These are phyloP conservation scores for Galeopsis tetrahit DNA, from an alignment of 257 asterid genomes.

Conservation along the genomic window DNA sequence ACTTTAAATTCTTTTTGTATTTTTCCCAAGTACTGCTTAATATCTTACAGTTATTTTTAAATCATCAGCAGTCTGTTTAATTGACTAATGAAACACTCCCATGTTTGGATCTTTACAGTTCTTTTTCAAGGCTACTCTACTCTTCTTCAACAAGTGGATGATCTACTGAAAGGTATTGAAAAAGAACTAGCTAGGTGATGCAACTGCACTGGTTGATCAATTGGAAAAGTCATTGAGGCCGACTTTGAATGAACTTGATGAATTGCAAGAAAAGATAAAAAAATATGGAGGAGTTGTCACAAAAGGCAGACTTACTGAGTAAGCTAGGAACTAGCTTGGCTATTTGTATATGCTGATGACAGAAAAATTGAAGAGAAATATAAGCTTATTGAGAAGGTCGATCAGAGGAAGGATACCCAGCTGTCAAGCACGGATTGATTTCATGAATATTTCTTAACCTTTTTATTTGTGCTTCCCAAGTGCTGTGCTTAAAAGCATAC, in stretches of 20 bases:
- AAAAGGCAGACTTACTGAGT: slow-evolving; percentile 62
- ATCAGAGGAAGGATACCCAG: slow-evolving; percentile 65
- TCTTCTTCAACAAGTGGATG: slow-evolving; percentile 90
- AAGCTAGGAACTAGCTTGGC: slow-evolving; percentile 96
- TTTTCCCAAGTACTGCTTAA: slow-evolving; percentile 9
- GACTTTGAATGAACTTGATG: slow-evolving; percentile 71
- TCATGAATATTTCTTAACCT: background rate
- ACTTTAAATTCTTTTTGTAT: background rate
- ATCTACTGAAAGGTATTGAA: slow-evolving; percentile 67
- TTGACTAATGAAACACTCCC: slow-evolving; percentile 26
- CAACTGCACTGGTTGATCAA: slow-evolving; percentile 65
- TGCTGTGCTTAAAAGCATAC: slow-evolving; percentile 22
- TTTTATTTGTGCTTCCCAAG: slow-evolving; percentile 24
- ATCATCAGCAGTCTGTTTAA: slow-evolving; percentile 25
- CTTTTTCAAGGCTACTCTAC: slow-evolving; percentile 97
- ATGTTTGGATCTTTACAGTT: slow-evolving; percentile 55
- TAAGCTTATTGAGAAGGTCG: slow-evolving; percentile 59
- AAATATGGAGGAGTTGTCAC: slow-evolving; percentile 83
- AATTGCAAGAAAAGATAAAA: slow-evolving; percentile 79
- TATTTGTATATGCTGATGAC: slow-evolving; percentile 81
- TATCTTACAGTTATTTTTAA: slow-evolving; percentile 13
- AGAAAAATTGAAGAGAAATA: slow-evolving; percentile 57
- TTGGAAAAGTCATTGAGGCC: slow-evolving; percentile 81
- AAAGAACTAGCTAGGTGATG: slow-evolving; percentile 61
- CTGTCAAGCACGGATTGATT: slow-evolving; percentile 72